Base-by-base conservation (phyloP, 305 asterid species). In the Petunia hybrid region DNA sequence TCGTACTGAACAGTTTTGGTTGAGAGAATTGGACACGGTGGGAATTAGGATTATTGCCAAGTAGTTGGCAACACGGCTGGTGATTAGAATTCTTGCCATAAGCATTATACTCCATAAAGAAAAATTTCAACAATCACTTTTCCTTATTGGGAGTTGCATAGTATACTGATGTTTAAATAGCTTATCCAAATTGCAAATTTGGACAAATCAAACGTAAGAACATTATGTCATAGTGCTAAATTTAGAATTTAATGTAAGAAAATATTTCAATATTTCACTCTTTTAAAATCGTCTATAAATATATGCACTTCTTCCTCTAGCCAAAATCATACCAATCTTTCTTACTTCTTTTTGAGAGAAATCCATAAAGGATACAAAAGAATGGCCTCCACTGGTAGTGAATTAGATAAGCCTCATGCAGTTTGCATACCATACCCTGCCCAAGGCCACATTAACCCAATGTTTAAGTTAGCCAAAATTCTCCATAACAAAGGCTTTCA, bases 381-480 rank as follows among this genome's bases (percentile, higher is more conserved):
- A n/a, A 88, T 86, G 90, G 76, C 78, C 41, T 84, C 87, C 38
- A 39, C 22, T 62, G 0, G 22, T 7, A 4, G 31, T 9, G 12
- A 35, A 13, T 9, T 59, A 42, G 79, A 68, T 13, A 88, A 88
- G 35, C 89, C 88, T 76, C 92, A 90, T 79, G 93, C 87, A 39
- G 89, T 88, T 7, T 86, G 87, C 80, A 56, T 89, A 3, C 91
- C 94, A 16, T 84, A 53, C 35, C 91, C 91, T 13, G 87, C 88
- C 0, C 94, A 89, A 48, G 93, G 93, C 59, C 93, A 91, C 85
- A 84, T 89, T 31, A 88, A 41, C 60, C 93, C 94, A 2, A 87
- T 91, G 90, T 67, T 91, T 6, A 85, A 85, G 13, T 85, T 89
- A 0, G 91, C 92, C 9, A 91, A 91, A 59, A 56, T 91, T 74